Conservation (phyloP, 2,329 filamentous ascomycete genomes). For the Paracoccidioides lutzii region DNA sequence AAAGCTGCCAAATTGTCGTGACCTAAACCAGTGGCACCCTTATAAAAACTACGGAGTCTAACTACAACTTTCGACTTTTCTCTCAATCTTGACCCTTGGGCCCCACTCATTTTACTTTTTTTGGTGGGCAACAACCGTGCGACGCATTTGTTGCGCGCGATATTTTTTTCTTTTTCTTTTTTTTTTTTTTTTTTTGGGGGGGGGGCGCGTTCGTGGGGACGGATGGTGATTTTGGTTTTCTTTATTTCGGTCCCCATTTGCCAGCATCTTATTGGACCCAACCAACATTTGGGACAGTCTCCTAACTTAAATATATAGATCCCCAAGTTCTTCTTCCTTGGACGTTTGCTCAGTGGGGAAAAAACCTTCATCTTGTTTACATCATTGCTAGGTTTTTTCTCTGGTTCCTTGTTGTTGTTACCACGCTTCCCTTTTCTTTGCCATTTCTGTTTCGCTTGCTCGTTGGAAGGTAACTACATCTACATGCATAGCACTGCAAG, state of each 20-base stretch:
- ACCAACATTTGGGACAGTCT: not conserved
- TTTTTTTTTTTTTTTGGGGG: not conserved
- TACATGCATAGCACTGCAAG: not conserved
- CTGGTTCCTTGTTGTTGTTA: not conserved
- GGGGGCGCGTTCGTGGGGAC: not conserved
- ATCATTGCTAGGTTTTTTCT: not conserved
- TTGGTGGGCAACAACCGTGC: not conserved
- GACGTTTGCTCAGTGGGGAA: not conserved
- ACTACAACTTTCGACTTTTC: not conserved
- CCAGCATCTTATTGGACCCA: not conserved
- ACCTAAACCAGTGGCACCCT: not conserved
- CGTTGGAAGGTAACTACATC: not conserved
- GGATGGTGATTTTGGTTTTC: not conserved
- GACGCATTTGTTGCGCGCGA: not conserved
- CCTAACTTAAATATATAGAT: not conserved
- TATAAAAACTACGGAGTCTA: not conserved
- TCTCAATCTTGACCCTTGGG: slow-evolving; percentile 2
- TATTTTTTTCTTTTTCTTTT: not conserved
- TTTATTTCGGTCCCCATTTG: not conserved
- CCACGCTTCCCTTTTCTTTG: not conserved
- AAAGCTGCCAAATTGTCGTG: slow-evolving; percentile 37
- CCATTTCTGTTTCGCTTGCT: not conserved
- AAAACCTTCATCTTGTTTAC: not conserved
- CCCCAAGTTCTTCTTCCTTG: not conserved
- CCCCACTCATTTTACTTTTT: slow-evolving; percentile 1